These are phyloP conservation scores for Nitzschia palea DNA, from an alignment of 108 stramenopile species.

Conservation along the genomic window DNA sequence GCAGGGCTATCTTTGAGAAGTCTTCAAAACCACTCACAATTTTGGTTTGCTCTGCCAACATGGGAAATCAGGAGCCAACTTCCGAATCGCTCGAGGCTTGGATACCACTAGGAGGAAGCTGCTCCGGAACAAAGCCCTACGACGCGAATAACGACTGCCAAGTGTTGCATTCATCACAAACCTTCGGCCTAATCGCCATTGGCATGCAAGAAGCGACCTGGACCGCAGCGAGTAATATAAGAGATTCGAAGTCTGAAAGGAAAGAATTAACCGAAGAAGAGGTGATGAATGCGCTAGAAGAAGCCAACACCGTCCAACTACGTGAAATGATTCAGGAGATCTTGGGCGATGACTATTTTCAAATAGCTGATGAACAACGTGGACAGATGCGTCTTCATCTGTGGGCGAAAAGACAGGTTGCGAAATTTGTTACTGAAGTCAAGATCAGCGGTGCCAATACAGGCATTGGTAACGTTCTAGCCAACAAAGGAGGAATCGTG, in stretches of 20 bases:
- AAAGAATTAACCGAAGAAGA: constrained; percentile 14
- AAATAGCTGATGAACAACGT: constrained; percentile 21
- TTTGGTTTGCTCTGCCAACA: constrained; percentile 29
- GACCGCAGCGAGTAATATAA: constrained; percentile 2
- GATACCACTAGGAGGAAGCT: constrained; percentile 35
- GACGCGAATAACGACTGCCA: neutral
- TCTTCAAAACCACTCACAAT: constrained; percentile 5
- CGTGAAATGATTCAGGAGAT: constrained; percentile 17
- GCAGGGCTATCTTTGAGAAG: neutral
- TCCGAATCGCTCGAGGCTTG: constrained; percentile 38
- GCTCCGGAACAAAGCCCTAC: neutral
- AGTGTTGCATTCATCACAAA: neutral
- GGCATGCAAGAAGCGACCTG: constrained; percentile 48
- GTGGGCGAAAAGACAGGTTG: constrained; percentile 19
- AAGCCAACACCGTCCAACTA: constrained; percentile 6
- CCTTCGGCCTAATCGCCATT: constrained; percentile 46
- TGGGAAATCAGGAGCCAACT: constrained; percentile 30
- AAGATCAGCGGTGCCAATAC: constrained; percentile 44
- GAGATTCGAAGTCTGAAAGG: neutral
- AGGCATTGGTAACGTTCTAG: constrained; percentile 42
- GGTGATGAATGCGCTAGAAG: constrained; percentile 9
- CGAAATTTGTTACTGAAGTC: constrained; percentile 20
- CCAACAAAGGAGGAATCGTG: constrained; percentile 58
- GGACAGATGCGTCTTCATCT: constrained; percentile 59
- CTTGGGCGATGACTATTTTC: constrained; percentile 15